Evolutionary conservation across 371 early-diverging fungal genomes (phyloP), one percentile per base, ranked within the genome.

Genomic region (Rhizopus arrhizus): DNA sequence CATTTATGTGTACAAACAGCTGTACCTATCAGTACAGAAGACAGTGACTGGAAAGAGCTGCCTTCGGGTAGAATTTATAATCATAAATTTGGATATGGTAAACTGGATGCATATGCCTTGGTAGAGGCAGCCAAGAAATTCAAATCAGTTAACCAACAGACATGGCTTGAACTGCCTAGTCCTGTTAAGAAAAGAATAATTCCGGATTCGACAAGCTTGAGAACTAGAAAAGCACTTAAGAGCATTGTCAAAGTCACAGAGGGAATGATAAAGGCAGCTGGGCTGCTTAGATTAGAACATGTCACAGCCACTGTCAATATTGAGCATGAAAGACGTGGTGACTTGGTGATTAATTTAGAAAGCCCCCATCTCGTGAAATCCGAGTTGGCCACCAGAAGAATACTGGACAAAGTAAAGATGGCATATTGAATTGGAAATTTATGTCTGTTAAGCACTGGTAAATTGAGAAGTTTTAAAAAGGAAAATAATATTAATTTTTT

Each of bases 361-460:
- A 89, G 90, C 36, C 98, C 98, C 0, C 55, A 74, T 16, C 74
- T 81, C 2, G 72, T 91, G 12, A 77, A 76, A 29, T 90, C 91
- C 12, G 67, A 85, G 47, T 70, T 98, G 48, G 91, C 88, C 0
- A 83, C 87, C 0, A 61, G 78, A 34, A 73, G 99, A 11, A 78
- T 66, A 9, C 60, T 59, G 31, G 99, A 98, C 67, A 64, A 53
- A 81, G 82, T 69, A 58, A 62, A 5, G 70, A 68, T n/a, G 99
- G 99, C 7, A 91, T 94, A 42, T n/a, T 42, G 13, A 82, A 90
- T 62, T 97, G 98, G 97, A 95, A 92, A n/a, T 91, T 97, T 56
- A 95, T 95, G 94, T 85, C 85, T 40, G 95, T 97, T 35, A 93
- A 91, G 76, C 97, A 97, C 64, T 98, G 99, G 99, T 91, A 76